Conservation (phyloP, 768 basidiomycete species). For the Crucibulum laeve region DNA sequence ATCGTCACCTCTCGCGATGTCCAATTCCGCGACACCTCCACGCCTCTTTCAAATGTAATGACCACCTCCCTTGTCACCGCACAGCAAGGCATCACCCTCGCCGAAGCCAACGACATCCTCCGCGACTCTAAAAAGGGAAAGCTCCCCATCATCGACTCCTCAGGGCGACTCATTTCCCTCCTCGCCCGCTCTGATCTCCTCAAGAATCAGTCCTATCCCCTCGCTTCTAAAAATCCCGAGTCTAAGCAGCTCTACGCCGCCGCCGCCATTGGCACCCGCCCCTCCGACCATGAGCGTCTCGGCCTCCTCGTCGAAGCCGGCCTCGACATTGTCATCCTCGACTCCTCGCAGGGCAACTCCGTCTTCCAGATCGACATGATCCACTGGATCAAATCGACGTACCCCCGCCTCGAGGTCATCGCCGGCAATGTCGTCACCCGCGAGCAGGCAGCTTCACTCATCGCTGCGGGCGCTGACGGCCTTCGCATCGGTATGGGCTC, state of each 20-base stretch:
- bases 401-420: slow-evolving; percentile 86
- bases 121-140: slow-evolving; percentile 98
- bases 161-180: slow-evolving; percentile 62
- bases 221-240: slow-evolving; percentile 86
- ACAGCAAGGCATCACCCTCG: slow-evolving; percentile 80
- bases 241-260: slow-evolving; percentile 97
- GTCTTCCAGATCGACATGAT: slow-evolving; percentile 94
- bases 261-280: slow-evolving; percentile 92
- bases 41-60: slow-evolving; percentile 81
- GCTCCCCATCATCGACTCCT: slow-evolving; percentile 63
- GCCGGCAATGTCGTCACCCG: slow-evolving; percentile 98
- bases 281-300: slow-evolving; percentile 82
- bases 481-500: slow-evolving; percentile 97
- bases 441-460: slow-evolving; percentile 92
- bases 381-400: slow-evolving; percentile 83
- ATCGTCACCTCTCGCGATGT: slow-evolving; percentile 97
- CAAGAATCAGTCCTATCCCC: slow-evolving; percentile 95
- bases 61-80: slow-evolving; percentile 86
- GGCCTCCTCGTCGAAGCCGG: slow-evolving; percentile 87
- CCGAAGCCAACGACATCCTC: slow-evolving; percentile 90
- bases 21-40: slow-evolving; percentile 75
- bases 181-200: slow-evolving; percentile 95
- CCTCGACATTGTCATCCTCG: slow-evolving; percentile 90
- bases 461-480: slow-evolving; percentile 93
- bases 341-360: slow-evolving; percentile 97